Base-by-base conservation (phyloP, 2,329 filamentous ascomycete genomes). In the Paecilomyces sp. region DNA sequence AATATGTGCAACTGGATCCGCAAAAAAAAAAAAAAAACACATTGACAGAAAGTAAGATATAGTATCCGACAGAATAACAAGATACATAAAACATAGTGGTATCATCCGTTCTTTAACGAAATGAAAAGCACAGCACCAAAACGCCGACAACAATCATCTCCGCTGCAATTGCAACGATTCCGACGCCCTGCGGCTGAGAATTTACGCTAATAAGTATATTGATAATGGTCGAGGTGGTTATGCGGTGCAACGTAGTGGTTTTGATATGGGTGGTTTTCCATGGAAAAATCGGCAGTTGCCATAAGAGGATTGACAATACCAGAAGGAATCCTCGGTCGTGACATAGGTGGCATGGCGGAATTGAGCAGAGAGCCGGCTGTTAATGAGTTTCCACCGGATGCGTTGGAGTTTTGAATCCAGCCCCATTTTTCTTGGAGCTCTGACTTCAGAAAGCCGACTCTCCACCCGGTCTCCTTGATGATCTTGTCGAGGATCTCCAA, bases 191-290 rank as follows among this genome's bases (percentile, higher is more conserved):
- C 41, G 2, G 41, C n/a, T 47, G 41, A 15, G 61, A 33, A 11
- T 33, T 33, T 11, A 12, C 31, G 31, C 56, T 65, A 70, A 9
- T 59, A 24, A 9, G 54, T 61, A 34, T 69, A 70, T 12, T 68
- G 61, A 59, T 70, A 72, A 53, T 66, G 64, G 36, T 67, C 62
- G 25, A 69, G 60, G 54, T 70, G 67, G 62, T 76, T 80, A 65
- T 74, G 69, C 1, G 90, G 89, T 36, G 89, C 87, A 63, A 91
- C 87, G 67, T 93, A 95, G 74, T 88, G 88, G 56, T 87, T 86
- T 69, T 91, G 88, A 69, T 94, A 95, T 1, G 91, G 90, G 74
- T 92, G 90, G 64, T 91, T 87, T 3, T 89, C 88, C 65, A 88
- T 80, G 25, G 82, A 88, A 71, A 94, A 94, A 69, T 94, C 89